A percentile compares a stretch with the other conserved stretches of the same genome.
Evolutionary conservation across 192 early-diverging fungal species (phyloP).

Genomic region (Dissophora globulifera): DNA sequence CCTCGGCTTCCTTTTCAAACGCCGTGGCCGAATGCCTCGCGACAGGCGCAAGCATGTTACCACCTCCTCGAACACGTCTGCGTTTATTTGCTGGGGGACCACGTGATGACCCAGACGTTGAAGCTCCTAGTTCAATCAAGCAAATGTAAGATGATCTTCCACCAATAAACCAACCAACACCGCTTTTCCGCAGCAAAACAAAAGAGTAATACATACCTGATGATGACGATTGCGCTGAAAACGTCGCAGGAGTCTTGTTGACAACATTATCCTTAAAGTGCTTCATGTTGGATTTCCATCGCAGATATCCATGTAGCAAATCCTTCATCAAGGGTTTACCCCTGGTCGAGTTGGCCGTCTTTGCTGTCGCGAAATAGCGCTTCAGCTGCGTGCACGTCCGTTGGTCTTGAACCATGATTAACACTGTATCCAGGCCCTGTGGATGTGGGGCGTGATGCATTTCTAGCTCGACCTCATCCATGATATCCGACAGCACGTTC

Average conservation of each 20-base stretch:
- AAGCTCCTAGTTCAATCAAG: not conserved
- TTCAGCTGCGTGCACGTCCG: constrained; percentile 71
- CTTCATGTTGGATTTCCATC: constrained; percentile 73
- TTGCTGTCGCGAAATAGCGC: constrained; percentile 60
- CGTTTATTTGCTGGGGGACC: constrained; percentile 60
- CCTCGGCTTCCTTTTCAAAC: constrained; percentile 54
- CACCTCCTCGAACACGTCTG: constrained; percentile 53
- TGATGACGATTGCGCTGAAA: not conserved
- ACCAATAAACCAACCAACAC: too few relatives aligned
- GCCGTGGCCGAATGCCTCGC: constrained; percentile 11
- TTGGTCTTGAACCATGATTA: constrained; percentile 79
- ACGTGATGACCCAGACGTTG: constrained; percentile 1
- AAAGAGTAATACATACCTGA: not conserved
- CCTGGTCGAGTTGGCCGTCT: constrained; percentile 18
- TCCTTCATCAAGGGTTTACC: constrained; percentile 53
- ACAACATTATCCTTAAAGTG: constrained; percentile 55
- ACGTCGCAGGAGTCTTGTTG: constrained; percentile 10
- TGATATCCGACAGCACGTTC: constrained; percentile 71
- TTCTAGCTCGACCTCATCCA: constrained; percentile 87
- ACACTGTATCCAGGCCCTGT: constrained; percentile 58
- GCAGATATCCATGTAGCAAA: constrained; percentile 75
- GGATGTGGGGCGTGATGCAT: constrained; percentile 44
- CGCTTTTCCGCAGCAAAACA: too few relatives aligned
- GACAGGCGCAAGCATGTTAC: constrained; percentile 16
- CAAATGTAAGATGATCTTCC: too few relatives aligned